Evolutionary conservation across 2,329 filamentous ascomycete genomes (phyloP).

Genomic region (Parascedosporium putredinis): DNA sequence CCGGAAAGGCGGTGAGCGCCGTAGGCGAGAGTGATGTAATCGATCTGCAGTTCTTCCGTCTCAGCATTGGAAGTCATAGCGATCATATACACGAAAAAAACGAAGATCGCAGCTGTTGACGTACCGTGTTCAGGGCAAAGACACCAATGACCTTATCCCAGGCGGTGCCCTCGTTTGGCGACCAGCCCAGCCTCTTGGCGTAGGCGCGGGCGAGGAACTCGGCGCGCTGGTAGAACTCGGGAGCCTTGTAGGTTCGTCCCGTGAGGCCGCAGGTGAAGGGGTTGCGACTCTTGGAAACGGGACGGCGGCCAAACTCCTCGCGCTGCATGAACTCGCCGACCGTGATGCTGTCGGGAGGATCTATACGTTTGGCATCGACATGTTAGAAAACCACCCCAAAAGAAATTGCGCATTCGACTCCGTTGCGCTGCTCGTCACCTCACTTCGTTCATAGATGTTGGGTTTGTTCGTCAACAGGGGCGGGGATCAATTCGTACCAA

Average conservation of each 20-base stretch:
- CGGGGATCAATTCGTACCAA: too few relatives aligned
- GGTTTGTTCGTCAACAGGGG: too few relatives aligned
- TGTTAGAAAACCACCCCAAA: too few relatives aligned
- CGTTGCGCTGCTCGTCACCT: too few relatives aligned
- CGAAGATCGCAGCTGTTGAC: too few relatives aligned
- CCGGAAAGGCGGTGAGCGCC: conserved; percentile 61
- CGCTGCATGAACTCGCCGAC: conserved; percentile 68
- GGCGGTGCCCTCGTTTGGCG: conserved; percentile 57
- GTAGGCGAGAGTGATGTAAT: conserved; percentile 63
- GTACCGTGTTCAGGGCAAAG: conserved; percentile 59
- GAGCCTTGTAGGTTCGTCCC: conserved; percentile 53
- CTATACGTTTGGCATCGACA: conserved; percentile 15
- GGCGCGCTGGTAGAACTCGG: conserved; percentile 55
- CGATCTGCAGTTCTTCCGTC: conserved; percentile 39
- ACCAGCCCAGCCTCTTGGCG: conserved; percentile 56
- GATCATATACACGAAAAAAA: too few relatives aligned
- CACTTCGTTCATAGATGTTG: too few relatives aligned
- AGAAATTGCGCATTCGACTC: too few relatives aligned
- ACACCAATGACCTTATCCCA: conserved; percentile 68
- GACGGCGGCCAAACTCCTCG: conserved; percentile 57
- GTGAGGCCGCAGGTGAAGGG: conserved; percentile 71
- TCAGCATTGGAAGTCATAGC: neutral
- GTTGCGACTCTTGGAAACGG: conserved; percentile 51
- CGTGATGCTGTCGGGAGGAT: conserved; percentile 63
- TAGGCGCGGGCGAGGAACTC: conserved; percentile 59